Base-by-base conservation (phyloP, 306 rosid genomes). In the Fragaria ananassa region DNA sequence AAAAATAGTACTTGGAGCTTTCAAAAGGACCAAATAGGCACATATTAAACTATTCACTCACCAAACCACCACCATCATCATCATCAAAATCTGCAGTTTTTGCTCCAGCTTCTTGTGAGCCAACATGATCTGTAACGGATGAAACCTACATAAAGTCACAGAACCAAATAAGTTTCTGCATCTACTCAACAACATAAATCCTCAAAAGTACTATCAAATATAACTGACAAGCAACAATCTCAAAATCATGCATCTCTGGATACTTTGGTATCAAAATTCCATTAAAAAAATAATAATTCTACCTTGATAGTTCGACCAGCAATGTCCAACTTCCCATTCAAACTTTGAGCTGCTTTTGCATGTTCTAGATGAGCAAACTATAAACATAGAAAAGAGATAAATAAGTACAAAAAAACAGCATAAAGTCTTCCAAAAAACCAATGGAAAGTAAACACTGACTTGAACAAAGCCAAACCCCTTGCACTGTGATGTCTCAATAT, bases 381-480 rank as follows among this genome's bases (percentile, higher is more conserved):
- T 78, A 67, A 80, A 81, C 81, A 66, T 67, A 78, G 49, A 18
- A 1, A 72, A 70, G 75, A 65, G 44, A 70, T 42, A 71, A 53
- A 42, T 41, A 71, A 27, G 77, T 72, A 18, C 21, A 62, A 25
- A 6, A 7, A 51, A 57, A 21, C 5, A 63, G 67, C 69, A 70
- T 80, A 74, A 37, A 63, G 80, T 47, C 34, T 35, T 76, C 29
- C 77, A 68, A 56, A 68, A 25, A 53, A 44, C 46, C 13, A 63
- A 81, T 14, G 45, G 31, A 3, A 34, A 72, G 81, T 27, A 45
- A 80, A 62, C 74, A 88, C 98, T 64, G 78, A 96, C 98, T 74
- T 92, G 99, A 85, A 96, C 87, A 91, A 96, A 96, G 66, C 99
- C 99, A 81, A 96, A 96, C 63, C 99, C 98, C 88, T 96, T 92